These are phyloP conservation scores for Wickerhamiella siamensis DNA, from an alignment of 805 yeast species.

Conservation along the genomic window DNA sequence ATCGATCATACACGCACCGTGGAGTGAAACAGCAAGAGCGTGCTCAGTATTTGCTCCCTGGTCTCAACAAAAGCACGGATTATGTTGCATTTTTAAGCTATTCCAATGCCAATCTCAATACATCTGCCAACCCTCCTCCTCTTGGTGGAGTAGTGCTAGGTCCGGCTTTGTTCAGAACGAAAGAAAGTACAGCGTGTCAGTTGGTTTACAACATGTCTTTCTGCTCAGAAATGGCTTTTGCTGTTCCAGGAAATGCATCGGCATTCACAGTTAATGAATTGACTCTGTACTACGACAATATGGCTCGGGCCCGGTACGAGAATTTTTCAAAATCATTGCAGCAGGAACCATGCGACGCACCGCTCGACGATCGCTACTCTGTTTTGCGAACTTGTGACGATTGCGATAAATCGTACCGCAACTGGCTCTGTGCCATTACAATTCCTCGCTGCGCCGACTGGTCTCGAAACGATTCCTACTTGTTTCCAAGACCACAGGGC, in stretches of 20 bases:
- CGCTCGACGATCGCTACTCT: conserved; percentile 53
- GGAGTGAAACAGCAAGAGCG: conserved; percentile 29
- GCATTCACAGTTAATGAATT: conserved; percentile 26
- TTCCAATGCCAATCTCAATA: background rate
- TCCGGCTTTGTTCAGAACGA: conserved; percentile 38
- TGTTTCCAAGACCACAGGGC: conserved; percentile 31
- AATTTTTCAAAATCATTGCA: conserved; percentile 68
- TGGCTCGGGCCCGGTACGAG: conserved; percentile 40
- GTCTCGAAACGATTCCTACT: conserved; percentile 23
- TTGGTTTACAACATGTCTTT: conserved; percentile 61
- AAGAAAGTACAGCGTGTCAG: conserved; percentile 49
- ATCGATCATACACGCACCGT: conserved; percentile 28
- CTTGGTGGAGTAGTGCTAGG: conserved; percentile 31
- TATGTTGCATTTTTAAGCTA: conserved; percentile 50
- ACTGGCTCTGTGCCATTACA: conserved; percentile 81
- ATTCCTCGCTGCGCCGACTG: conserved; percentile 69
- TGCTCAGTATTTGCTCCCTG: conserved; percentile 49
- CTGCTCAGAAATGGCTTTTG: conserved; percentile 70
- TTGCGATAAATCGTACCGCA: conserved; percentile 55
- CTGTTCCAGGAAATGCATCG: conserved; percentile 51
- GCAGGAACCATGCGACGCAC: conserved; percentile 56
- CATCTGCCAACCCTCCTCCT: conserved; percentile 4
- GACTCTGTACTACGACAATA: conserved; percentile 42
- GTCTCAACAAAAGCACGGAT: conserved; percentile 42
- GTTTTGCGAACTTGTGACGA: conserved; percentile 60